phyloP scores from a whole-genome alignment of 768 basidiomycete species.

The Clathrus columnatus region DNA sequence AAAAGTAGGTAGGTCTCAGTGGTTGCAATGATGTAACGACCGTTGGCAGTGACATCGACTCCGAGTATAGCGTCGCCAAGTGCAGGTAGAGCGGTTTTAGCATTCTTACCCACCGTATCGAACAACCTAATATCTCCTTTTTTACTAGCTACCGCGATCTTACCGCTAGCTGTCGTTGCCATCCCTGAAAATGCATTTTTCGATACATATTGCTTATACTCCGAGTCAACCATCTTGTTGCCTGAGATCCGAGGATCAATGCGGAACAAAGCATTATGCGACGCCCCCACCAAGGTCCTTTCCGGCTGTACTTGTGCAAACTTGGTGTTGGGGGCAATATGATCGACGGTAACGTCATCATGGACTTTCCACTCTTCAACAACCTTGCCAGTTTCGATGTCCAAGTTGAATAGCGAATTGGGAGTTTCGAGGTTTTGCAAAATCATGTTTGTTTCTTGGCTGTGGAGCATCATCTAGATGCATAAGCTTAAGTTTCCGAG shows the following conservation, averaged over 20 bases:
- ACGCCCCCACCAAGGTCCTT: conserved; percentile 88
- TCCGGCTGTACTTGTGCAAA: conserved; percentile 89
- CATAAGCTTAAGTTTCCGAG: conserved; percentile 2
- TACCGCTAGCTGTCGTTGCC: conserved; percentile 77
- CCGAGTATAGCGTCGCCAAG: conserved; percentile 93
- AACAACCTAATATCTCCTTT: conserved; percentile 96
- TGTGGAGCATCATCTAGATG: conserved; percentile 85
- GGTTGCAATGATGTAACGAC: conserved; percentile 92
- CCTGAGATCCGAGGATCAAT: conserved; percentile 94
- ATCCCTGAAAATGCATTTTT: conserved; percentile 96
- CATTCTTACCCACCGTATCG: conserved; percentile 95
- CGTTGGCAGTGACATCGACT: conserved; percentile 88
- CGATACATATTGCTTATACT: conserved; percentile 91
- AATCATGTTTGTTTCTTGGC: conserved; percentile 94
- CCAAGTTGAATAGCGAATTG: conserved; percentile 80
- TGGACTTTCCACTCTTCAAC: conserved; percentile 99
- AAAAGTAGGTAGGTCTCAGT: conserved; percentile 89
- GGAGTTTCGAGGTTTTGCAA: conserved; percentile 77
- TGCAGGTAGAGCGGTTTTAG: conserved; percentile 94
- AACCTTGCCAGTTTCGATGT: conserved; percentile 90
- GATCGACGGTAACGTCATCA: conserved; percentile 75
- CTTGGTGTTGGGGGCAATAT: conserved; percentile 89
- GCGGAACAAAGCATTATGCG: conserved; percentile 93
- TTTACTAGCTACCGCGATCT: conserved; percentile 87
- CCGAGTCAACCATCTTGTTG: conserved; percentile 85